Evolutionary conservation across 2,329 filamentous ascomycete species (phyloP), one percentile per base, ranked within the genome.

Genomic region (Beauveria sp.): DNA sequence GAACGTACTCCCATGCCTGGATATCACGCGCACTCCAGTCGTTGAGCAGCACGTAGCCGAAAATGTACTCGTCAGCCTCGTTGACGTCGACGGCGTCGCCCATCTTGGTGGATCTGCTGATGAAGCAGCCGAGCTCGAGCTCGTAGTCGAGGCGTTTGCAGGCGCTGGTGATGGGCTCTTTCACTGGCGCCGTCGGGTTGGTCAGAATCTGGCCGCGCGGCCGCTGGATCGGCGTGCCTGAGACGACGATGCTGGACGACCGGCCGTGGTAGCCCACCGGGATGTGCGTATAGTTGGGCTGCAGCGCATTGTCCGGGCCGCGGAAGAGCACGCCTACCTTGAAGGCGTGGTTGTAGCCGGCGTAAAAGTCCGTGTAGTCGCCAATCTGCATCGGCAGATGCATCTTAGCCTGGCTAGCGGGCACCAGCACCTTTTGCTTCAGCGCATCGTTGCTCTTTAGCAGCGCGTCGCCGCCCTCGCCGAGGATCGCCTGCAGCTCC

Each of bases 341-440:
- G 76, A 85, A 89, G 5, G 90, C 90, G 73, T 94, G 90, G 69
- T 92, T 87, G 67, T 87, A 76, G 54, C 90, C 89, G 16, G 88
- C 90, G 69, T 90, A 94, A 75, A 93, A 94, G 70, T 94, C 90
- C 2, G 90, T 91, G 71, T 93, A 93, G 70, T 93, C 90, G 37
- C 89, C 88, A 67, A 93, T 90, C 43, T 82, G 77, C 78, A 94
- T 84, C 1, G 90, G 90, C 1, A 93, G 67, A 65, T 92, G 89
- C 67, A 82, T 87, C 63, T 77, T 81, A n/a, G 87, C 82, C 5
- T 82, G 80, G 34, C 71, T 52, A 1, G 68, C 61, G 7, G 67
- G 67, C 5, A 76, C 7, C 16, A 75, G 60, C 7, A 70, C 71
- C 1, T 63, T 43, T 9, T 67, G 59, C 46, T 67, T 68, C 0